Evolutionary conservation across 805 yeast genomes (phyloP).

Genomic region (Huiozyma sinensis): DNA sequence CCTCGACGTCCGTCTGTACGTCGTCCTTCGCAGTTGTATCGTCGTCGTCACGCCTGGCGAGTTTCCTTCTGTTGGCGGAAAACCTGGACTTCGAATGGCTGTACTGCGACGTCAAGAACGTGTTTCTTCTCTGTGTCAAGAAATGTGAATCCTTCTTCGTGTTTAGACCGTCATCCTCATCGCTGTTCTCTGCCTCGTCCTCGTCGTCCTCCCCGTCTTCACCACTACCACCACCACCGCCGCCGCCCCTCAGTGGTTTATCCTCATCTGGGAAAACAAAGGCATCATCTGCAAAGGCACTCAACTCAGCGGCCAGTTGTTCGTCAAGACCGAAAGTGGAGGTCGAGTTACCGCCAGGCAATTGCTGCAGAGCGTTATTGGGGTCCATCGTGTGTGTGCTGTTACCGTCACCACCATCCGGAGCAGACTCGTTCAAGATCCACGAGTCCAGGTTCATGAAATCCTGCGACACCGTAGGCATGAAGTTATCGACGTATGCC

Average conservation of each 20-base stretch:
- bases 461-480: constrained; percentile 42
- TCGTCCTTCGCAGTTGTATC: neutral
- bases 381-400: neutral
- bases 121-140: constrained; percentile 22
- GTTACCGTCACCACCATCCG: constrained; percentile 24
- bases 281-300: constrained; percentile 75
- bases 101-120: constrained; percentile 24
- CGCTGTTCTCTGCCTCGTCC: constrained; percentile 1
- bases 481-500: constrained; percentile 69
- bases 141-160: constrained; percentile 13
- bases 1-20: neutral
- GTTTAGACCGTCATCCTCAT: constrained; percentile 5
- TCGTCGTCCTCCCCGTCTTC: neutral
- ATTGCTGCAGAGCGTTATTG: neutral
- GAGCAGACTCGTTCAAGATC: constrained; percentile 24
- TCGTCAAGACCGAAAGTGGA: constrained; percentile 32
- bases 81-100: constrained; percentile 24
- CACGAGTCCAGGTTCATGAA: constrained; percentile 26
- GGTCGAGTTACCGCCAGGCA: neutral
- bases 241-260: constrained; percentile 8
- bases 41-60: neutral
- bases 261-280: constrained; percentile 78
- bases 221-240: constrained; percentile 2
- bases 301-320: constrained; percentile 51
- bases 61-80: constrained; percentile 11